A percentile compares a stretch with the other conserved stretches of the same genome.
Evolutionary conservation across 139 green algal genomes (phyloP).

Genomic region (Chlamydomonas schloesseri): DNA sequence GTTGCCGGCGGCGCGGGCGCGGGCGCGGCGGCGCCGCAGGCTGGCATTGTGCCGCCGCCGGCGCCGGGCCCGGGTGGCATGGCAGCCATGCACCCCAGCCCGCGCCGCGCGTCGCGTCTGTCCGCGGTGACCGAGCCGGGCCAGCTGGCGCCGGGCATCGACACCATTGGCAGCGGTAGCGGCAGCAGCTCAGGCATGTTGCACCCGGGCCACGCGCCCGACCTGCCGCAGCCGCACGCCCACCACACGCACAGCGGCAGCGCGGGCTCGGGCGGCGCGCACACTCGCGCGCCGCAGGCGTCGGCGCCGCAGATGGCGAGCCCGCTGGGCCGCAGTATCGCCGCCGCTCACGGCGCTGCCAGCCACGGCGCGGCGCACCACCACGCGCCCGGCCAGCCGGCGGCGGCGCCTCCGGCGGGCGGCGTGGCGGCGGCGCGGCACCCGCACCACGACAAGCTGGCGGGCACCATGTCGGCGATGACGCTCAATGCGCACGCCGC

Average conservation of each 20-base stretch:
- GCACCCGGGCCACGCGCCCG: too few relatives aligned
- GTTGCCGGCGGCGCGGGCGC: too few relatives aligned
- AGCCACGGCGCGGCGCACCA: background rate
- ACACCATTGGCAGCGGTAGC: background rate
- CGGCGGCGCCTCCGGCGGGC: background rate
- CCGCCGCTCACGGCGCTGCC: too few relatives aligned
- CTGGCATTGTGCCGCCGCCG: background rate
- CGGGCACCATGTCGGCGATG: background rate
- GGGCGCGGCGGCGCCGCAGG: background rate
- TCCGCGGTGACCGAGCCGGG: constrained; percentile 24
- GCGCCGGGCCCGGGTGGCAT: background rate
- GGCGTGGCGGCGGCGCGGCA: background rate
- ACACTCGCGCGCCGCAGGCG: too few relatives aligned
- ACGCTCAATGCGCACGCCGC: background rate
- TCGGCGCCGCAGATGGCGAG: constrained; percentile 20
- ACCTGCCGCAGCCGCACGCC: background rate
- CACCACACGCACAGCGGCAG: background rate
- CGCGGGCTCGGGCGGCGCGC: background rate
- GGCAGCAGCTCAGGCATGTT: background rate
- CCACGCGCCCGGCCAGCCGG: background rate
- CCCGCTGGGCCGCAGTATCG: constrained; percentile 1
- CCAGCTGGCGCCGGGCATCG: background rate
- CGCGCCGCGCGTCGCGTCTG: constrained; percentile 15
- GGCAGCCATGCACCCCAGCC: constrained; percentile 11
- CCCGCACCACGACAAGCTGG: background rate